These are phyloP conservation scores for Cystobasidiaceae sp. DNA, from an alignment of 1,284 basidiomycete species.

Conservation along the genomic window DNA sequence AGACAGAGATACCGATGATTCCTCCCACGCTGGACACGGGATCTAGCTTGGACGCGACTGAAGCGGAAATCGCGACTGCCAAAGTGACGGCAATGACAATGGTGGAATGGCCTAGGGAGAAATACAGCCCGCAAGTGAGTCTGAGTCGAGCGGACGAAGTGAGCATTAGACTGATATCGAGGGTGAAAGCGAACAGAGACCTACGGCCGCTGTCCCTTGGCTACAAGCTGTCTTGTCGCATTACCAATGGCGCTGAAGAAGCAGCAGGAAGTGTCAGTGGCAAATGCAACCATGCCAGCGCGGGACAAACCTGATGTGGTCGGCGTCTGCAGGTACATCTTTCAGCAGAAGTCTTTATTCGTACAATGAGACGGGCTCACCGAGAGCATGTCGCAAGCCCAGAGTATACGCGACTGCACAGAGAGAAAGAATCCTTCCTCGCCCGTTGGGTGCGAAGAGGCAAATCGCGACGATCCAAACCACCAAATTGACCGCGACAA, in stretches of 20 bases:
- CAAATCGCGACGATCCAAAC: slow-evolving; percentile 45
- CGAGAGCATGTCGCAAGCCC: slow-evolving; percentile 47
- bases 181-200: no score
- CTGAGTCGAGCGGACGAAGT: background rate
- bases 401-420: slow-evolving; percentile 47
- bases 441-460: slow-evolving; percentile 37
- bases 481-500: slow-evolving; percentile 42
- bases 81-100: slow-evolving; percentile 47
- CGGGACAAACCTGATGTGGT: slow-evolving; percentile 14
- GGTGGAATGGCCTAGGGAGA: slow-evolving; percentile 48
- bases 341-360: slow-evolving; percentile 38
- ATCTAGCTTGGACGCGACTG: slow-evolving; percentile 40
- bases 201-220: slow-evolving; percentile 31
- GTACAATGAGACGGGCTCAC: slow-evolving; percentile 32
- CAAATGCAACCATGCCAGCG: background rate
- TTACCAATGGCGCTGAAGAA: slow-evolving; percentile 22
- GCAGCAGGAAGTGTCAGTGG: background rate
- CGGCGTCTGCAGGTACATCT: slow-evolving; percentile 23
- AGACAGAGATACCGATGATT: slow-evolving; percentile 46
- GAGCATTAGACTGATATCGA: background rate
- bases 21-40: slow-evolving; percentile 45
- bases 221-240: slow-evolving; percentile 38
- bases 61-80: slow-evolving; percentile 41
- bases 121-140: slow-evolving; percentile 47
- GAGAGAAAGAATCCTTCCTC: slow-evolving; percentile 39